A percentile compares a stretch with the other conserved stretches of the same genome.
These are phyloP conservation scores for Candida sakaeoensis DNA, from an alignment of 805 yeast genomes.

Conservation along the genomic window DNA sequence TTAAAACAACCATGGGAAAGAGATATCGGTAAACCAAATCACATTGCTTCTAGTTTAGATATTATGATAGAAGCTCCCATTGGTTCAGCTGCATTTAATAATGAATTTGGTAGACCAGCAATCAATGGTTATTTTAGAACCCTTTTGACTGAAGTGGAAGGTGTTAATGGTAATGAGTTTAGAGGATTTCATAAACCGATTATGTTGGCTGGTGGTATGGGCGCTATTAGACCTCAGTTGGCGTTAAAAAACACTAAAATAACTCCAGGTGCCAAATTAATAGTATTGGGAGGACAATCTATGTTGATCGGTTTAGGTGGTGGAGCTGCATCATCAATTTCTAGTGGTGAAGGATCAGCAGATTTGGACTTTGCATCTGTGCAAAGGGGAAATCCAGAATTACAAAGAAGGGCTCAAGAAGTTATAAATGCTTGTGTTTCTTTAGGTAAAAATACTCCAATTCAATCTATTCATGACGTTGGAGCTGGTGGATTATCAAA, in stretches of 20 bases:
- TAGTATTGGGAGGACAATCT: conserved; percentile 95
- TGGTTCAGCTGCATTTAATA: conserved; percentile 97
- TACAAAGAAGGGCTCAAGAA: conserved; percentile 98
- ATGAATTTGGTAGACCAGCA: conserved; percentile 98
- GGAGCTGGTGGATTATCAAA: conserved; percentile 99
- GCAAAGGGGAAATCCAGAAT: conserved; percentile 98
- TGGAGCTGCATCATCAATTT: conserved; percentile 96
- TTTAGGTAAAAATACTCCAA: conserved; percentile 69
- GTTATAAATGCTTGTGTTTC: conserved; percentile 94
- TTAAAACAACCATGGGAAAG: conserved; percentile 94
- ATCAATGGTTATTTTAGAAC: conserved; percentile 96
- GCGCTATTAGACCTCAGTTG: conserved; percentile 90
- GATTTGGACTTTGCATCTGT: conserved; percentile 97
- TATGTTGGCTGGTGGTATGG: conserved; percentile 99
- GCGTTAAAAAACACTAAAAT: conserved; percentile 84
- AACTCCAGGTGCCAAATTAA: conserved; percentile 86
- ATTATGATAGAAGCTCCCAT: conserved; percentile 97
- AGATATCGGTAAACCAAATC: conserved; percentile 84
- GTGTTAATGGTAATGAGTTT: conserved; percentile 63
- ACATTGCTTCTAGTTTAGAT: conserved; percentile 88
- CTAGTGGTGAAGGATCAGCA: conserved; percentile 96
- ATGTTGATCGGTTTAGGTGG: conserved; percentile 99
- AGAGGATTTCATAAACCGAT: conserved; percentile 99
- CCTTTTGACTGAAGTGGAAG: conserved; percentile 72
- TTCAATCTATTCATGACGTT: conserved; percentile 95